Evolutionary conservation across 768 basidiomycete species (phyloP), one percentile per base, ranked within the genome.

Genomic region (Mycena floridula): DNA sequence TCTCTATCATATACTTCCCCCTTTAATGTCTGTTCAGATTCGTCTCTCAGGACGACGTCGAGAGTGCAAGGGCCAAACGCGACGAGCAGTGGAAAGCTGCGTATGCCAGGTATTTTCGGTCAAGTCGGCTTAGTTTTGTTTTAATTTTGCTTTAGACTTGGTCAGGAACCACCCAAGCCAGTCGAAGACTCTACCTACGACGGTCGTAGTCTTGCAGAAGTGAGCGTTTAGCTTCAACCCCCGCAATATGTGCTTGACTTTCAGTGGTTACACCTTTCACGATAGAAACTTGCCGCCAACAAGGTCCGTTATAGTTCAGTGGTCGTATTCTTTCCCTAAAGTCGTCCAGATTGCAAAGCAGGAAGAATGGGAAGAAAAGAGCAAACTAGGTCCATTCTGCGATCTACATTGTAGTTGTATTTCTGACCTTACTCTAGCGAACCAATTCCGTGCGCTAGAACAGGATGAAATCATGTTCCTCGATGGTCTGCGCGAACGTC

Each of bases 351-450:
- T 82, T 56, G 88, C 87, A 51, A 90, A 91, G 62, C 88, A 92
- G 65, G 89, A 92, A 61, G 87, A 92, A 78, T 92, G 88, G 86
- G 89, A 92, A 59, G 86, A 89, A 61, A 86, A 86, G 59, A 88
- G 80, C 48, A 90, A 89, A 60, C 76, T 92, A 64, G 73, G 64
- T 65, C 20, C 37, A 21, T 28, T 37, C 30, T n/a, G n/a, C n/a
- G n/a, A n/a, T n/a, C 25, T 24, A 37, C 20, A 24, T 25, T 37
- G 35, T 24, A n/a, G 36, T 39, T 39, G 27, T 32, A 30, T 50
- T 53, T 37, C 51, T 48, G 11, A 43, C 32, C 40, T 39, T 26
- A 26, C 11, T 44, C 24, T 59, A 87, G 88, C 88, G 43, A 91
- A 90, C 58, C 89, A 92, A 57, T 92, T 91, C 55, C 84, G 89